Evolutionary conservation across 1,284 basidiomycete genomes (phyloP).

Genomic region (Marasmius oreades): DNA sequence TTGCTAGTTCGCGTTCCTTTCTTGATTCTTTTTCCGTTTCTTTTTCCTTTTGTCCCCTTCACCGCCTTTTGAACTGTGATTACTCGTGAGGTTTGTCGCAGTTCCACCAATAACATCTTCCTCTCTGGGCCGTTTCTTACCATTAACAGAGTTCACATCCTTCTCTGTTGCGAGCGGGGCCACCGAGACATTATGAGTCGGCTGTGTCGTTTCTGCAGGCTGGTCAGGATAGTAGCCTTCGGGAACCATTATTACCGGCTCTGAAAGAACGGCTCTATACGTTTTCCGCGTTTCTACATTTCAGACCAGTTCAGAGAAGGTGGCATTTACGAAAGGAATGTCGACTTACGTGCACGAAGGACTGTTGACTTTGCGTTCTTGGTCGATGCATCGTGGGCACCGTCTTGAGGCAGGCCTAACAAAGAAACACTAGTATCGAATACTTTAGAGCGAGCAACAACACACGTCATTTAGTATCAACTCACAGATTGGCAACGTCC

Average conservation of each 20-base stretch:
- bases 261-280: conserved; percentile 71
- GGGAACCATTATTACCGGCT: conserved; percentile 62
- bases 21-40: conserved; percentile 3
- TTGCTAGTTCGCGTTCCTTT: not conserved
- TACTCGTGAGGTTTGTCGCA: not conserved
- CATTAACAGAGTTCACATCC: not conserved
- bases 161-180: not conserved
- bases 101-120: not conserved
- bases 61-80: not conserved
- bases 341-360: conserved; percentile 64
- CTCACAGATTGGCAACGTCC: conserved; percentile 74
- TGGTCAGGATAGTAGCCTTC: conserved; percentile 7
- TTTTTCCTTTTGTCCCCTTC: conserved; percentile 1
- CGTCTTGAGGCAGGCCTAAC: conserved; percentile 63
- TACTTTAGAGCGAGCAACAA: not conserved
- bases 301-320: not conserved
- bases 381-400: conserved; percentile 59
- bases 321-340: not conserved
- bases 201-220: not conserved
- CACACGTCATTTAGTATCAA: conserved; percentile 9
- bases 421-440: conserved; percentile 50
- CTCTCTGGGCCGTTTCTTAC: conserved; percentile 1
- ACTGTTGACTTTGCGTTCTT: conserved; percentile 62
- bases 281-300: conserved; percentile 42
- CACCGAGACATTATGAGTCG: not conserved